A percentile compares a stretch with the other conserved stretches of the same genome.
Evolutionary conservation across 129 eudicot genomes (phyloP).

Genomic region (Helianthus tuberosus): DNA sequence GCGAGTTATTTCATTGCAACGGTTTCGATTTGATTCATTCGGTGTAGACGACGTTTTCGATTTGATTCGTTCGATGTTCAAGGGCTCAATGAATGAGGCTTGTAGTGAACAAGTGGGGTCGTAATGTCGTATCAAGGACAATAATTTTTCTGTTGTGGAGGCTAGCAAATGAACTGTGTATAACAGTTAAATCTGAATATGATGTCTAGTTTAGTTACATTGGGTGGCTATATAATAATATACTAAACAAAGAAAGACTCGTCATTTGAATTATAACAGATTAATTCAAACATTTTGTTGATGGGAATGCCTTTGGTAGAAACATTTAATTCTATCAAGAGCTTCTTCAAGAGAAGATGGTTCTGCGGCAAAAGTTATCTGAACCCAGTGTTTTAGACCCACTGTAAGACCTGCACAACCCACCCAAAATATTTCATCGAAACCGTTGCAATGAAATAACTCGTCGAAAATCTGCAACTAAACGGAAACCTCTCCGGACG

Average conservation of each 20-base stretch:
- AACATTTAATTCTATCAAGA: slow-evolving; percentile 58
- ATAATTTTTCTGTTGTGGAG: no score
- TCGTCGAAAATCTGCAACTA: no score
- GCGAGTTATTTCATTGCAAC: no score
- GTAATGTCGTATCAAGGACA: no score
- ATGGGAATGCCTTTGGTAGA: slow-evolving; percentile 58
- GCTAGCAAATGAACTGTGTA: no score
- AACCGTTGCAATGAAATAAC: no score
- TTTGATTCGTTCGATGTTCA: no score
- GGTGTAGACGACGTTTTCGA: no score
- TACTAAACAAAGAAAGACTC: neutral
- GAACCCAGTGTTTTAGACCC: slow-evolving; percentile 81
- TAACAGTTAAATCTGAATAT: slow-evolving; percentile 2
- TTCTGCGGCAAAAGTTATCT: slow-evolving; percentile 91
- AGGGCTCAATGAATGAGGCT: no score
- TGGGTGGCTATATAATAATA: neutral
- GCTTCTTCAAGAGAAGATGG: slow-evolving; percentile 78
- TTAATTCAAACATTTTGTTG: slow-evolving; percentile 16
- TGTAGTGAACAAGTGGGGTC: no score
- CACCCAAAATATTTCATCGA: neutral
- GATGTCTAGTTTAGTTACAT: neutral
- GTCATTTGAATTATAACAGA: slow-evolving; percentile 1
- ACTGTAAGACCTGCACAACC: slow-evolving; percentile 72
- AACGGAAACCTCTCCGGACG: no score
- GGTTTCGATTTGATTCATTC: no score